These are phyloP conservation scores for Coemansia sp. DNA, from an alignment of 192 early-diverging fungal genomes.

Conservation along the genomic window DNA sequence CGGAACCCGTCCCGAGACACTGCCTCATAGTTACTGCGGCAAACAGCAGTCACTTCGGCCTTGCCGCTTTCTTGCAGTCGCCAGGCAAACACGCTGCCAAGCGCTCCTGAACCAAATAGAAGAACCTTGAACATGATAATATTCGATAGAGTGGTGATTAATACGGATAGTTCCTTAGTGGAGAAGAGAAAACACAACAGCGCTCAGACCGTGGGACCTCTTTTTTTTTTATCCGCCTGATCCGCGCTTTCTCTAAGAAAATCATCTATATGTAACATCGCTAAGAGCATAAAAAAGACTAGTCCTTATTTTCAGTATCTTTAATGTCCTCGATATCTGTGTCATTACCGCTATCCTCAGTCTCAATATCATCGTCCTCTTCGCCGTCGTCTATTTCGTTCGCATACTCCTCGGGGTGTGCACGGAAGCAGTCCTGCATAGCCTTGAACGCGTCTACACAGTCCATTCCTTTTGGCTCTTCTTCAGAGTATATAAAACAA, in stretches of 20 bases:
- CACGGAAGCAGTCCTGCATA: slow-evolving; percentile 93
- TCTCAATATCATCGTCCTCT: slow-evolving; percentile 54
- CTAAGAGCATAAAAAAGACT: neutral
- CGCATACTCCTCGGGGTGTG: slow-evolving; percentile 92
- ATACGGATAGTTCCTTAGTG: neutral
- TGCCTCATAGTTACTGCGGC: slow-evolving; percentile 67
- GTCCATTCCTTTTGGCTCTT: slow-evolving; percentile 96
- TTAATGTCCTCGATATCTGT: slow-evolving; percentile 7
- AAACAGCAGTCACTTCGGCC: slow-evolving; percentile 61
- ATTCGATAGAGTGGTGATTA: neutral
- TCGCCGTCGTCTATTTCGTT: slow-evolving; percentile 71
- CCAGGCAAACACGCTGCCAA: slow-evolving; percentile 69
- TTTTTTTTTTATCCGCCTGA: neutral
- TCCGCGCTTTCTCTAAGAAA: neutral
- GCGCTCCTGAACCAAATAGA: slow-evolving; percentile 70
- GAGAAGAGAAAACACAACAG: neutral
- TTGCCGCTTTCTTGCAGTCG: slow-evolving; percentile 60
- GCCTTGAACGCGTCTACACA: slow-evolving; percentile 90
- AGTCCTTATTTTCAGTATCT: neutral
- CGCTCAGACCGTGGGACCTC: neutral
- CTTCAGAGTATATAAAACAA: slow-evolving; percentile 93
- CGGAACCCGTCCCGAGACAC: slow-evolving; percentile 60
- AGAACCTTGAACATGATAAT: slow-evolving; percentile 23
- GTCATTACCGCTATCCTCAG: slow-evolving; percentile 15
- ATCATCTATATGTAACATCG: neutral